Conservation (phyloP, 768 basidiomycete species). For the Termitomyces sp. region DNA sequence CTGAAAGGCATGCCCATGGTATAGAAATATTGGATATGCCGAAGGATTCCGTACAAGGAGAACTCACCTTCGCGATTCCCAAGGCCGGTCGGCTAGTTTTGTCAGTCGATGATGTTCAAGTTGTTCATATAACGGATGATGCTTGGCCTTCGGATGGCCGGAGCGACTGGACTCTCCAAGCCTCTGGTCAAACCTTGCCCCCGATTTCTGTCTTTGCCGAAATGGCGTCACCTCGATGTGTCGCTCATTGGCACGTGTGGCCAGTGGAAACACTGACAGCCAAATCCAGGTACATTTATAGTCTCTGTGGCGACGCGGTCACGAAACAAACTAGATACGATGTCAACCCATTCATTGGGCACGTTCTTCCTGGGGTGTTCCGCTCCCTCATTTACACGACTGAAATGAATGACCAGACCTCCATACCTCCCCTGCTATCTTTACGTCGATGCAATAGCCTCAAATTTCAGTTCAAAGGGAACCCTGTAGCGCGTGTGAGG, state of each 20-base stretch:
- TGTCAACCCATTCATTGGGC: constrained; percentile 14
- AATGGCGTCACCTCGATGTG: constrained; percentile 20
- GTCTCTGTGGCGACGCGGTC: constrained; percentile 15
- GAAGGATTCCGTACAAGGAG: neutral
- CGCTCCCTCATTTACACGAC: constrained; percentile 38
- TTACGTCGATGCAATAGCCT: constrained; percentile 37
- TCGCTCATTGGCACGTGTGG: constrained; percentile 30
- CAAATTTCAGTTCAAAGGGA: constrained; percentile 14
- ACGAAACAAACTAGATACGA: constrained; percentile 17
- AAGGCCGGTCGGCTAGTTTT: neutral
- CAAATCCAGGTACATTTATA: constrained; percentile 16
- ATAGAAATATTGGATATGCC: neutral
- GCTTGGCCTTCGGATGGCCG: constrained; percentile 21
- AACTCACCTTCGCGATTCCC: neutral
- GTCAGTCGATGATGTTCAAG: constrained; percentile 3
- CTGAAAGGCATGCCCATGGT: neutral
- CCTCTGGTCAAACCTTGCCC: constrained; percentile 24
- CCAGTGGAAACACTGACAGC: constrained; percentile 13
- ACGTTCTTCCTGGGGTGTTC: constrained; percentile 38
- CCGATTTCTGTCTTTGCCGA: constrained; percentile 35
- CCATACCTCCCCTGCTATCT: constrained; percentile 26
- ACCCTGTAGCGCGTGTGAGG: constrained; percentile 4
- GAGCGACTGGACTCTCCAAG: constrained; percentile 22
- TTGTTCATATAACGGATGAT: constrained; percentile 36
- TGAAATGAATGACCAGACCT: constrained; percentile 21